Base-by-base conservation (phyloP, 2,329 filamentous ascomycete genomes). In the Pyrenochaeta sp. region DNA sequence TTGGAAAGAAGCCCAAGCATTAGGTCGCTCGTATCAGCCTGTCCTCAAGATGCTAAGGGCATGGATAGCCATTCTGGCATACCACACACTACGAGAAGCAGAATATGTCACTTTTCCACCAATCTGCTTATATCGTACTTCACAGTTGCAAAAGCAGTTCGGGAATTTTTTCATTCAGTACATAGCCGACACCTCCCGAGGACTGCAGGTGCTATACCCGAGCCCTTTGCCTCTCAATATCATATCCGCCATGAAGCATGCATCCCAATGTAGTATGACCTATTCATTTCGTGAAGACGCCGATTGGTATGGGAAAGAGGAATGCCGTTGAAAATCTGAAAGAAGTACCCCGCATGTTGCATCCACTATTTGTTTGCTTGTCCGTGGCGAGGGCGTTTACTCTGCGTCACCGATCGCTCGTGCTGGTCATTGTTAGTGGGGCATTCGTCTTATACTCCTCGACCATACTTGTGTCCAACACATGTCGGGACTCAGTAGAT, bases 321-420 rank as follows among this genome's bases (percentile, higher is more conserved):
- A 68, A 72, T 71, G 66, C 64, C 61, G 64, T 63, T 67, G 63
- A 66, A 67, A 71, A 66, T 51, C 56, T 63, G 63, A 67, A 65
- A 66, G 63, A 66, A 63, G 54, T 59, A 56, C 58, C 61, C 58
- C 61, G 63, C 65, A 54, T 54, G 45, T 60, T 51, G 60, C 63
- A 67, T 70, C 63, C 52, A 61, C 56, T 54, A 39, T 56, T 52
- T 47, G 40, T 63, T 62, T 53, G 32, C 55, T 64, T 57, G 54
- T 57, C 49, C 51, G 35, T 47, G 59, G 58, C 50, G 57, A 58
- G 45, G 23, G 42, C 55, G 64, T 63, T 75, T 76, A 77, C 49
- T 75, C 74, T 45, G 68, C 55, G 50, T 59, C 71, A 56, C 67
- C 73, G 54, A 76, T 67, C 43, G 72, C 74, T 62, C 74, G 72